phyloP scores from a whole-genome alignment of 306 rosid genomes.

The Pyrus bretschneideri region DNA sequence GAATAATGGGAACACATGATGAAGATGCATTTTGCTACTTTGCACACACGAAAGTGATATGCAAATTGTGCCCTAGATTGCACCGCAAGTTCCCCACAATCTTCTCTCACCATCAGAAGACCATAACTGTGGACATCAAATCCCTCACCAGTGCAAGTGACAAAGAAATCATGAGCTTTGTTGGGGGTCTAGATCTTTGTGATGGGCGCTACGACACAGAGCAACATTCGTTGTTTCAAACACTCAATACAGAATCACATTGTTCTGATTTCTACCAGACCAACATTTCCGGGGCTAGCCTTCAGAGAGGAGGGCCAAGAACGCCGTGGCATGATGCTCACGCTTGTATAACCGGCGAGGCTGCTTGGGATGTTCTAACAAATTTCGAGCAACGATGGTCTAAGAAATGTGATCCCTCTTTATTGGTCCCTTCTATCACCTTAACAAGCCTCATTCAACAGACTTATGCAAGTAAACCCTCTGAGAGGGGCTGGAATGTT shows the following conservation, averaged over 20 bases:
- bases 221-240: conserved; percentile 69
- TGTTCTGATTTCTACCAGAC: conserved; percentile 71
- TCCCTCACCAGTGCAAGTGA: conserved; percentile 28
- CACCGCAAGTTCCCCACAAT: conserved; percentile 62
- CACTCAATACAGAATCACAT: conserved; percentile 49
- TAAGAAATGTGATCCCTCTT: conserved; percentile 62
- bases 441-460: conserved; percentile 37
- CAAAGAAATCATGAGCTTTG: conserved; percentile 70
- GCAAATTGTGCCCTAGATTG: conserved; percentile 72
- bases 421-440: conserved; percentile 48
- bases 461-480: conserved; percentile 22
- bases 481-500: conserved; percentile 63
- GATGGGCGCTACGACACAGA: conserved; percentile 88
- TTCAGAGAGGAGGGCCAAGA: conserved; percentile 86
- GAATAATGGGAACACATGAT: conserved; percentile 82
- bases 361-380: conserved; percentile 80
- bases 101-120: conserved; percentile 90
- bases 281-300: conserved; percentile 62
- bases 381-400: conserved; percentile 94
- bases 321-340: conserved; percentile 97
- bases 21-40: conserved; percentile 77
- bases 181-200: conserved; percentile 87
- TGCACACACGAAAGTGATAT: conserved; percentile 59
- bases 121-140: conserved; percentile 55
- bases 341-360: conserved; percentile 78